These are phyloP conservation scores for Calonectria hawksworthii DNA, from an alignment of 2,329 filamentous ascomycete genomes.

Conservation along the genomic window DNA sequence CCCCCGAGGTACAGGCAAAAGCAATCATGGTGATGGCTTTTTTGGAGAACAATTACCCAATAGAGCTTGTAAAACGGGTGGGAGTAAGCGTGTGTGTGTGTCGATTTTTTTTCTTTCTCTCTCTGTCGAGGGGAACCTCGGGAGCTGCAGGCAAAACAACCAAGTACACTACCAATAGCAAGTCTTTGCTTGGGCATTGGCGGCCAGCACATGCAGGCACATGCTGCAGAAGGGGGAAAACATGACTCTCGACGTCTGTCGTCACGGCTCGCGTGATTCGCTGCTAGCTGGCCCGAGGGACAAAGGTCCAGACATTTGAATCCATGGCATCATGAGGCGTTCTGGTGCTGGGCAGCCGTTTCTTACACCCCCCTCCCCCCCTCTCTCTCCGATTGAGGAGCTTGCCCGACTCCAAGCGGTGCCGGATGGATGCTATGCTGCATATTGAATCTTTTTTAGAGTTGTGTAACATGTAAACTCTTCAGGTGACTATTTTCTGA, in stretches of 20 bases:
- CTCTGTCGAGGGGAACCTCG: conserved; percentile 4
- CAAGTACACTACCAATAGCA: too few relatives aligned
- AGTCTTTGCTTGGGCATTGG: background rate
- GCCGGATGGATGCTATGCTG: background rate
- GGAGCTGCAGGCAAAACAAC: too few relatives aligned
- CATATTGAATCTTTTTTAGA: background rate
- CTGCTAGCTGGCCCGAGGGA: conserved; percentile 2
- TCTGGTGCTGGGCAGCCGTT: conserved; percentile 18
- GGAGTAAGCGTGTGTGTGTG: background rate
- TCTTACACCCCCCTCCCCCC: conserved; percentile 1
- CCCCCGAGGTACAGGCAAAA: conserved; percentile 13
- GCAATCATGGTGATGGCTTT: background rate
- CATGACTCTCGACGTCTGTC: conserved; percentile 11
- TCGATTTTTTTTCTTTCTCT: background rate
- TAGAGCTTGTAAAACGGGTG: background rate
- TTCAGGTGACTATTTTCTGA: background rate
- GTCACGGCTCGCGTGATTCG: conserved; percentile 7
- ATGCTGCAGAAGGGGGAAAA: conserved; percentile 13
- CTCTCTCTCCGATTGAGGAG: background rate
- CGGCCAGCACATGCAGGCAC: conserved; percentile 29
- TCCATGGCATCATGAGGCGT: conserved; percentile 31
- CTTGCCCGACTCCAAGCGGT: background rate
- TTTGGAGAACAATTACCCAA: background rate
- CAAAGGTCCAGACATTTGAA: conserved; percentile 4
- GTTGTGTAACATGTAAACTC: conserved; percentile 12